These are phyloP conservation scores for Neurospora sp. DNA, from an alignment of 495 filamentous ascomycete genomes.

Conservation along the genomic window DNA sequence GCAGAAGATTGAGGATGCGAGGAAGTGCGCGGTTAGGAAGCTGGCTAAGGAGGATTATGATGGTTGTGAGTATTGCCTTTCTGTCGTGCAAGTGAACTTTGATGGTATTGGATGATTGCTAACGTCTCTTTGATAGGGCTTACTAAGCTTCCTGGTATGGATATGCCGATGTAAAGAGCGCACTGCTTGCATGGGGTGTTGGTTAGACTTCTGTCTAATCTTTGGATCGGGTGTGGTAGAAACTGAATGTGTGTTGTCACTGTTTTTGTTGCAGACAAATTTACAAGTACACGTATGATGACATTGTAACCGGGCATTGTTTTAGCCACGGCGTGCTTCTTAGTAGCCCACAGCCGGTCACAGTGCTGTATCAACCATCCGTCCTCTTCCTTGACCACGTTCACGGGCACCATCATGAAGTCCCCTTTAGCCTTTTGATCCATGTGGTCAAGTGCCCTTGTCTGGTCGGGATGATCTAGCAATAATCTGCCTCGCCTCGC, in stretches of 20 bases:
- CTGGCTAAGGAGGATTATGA: slow-evolving; percentile 32
- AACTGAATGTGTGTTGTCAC: background rate
- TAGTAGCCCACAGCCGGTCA: too few relatives aligned
- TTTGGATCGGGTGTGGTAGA: background rate
- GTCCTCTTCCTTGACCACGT: too few relatives aligned
- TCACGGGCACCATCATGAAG: background rate
- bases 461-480: too few relatives aligned
- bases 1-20: slow-evolving; percentile 24
- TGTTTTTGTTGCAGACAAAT: background rate
- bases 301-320: background rate
- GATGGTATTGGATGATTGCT: background rate
- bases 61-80: slow-evolving; percentile 37
- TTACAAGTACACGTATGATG: background rate
- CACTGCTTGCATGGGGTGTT: background rate
- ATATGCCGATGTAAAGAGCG: slow-evolving; percentile 9
- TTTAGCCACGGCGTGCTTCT: too few relatives aligned
- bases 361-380: rapidly evolving
- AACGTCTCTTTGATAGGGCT: slow-evolving; percentile 7
- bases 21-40: slow-evolving; percentile 27
- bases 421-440: background rate
- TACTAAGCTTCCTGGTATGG: slow-evolving; percentile 13
- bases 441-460: background rate
- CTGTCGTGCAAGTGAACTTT: background rate
- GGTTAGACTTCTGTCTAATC: background rate
- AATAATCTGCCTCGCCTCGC: background rate